A percentile compares a stretch with the other conserved stretches of the same genome.
phyloP scores from a whole-genome alignment of 148 eudicot species.

The Chenopodium album region DNA sequence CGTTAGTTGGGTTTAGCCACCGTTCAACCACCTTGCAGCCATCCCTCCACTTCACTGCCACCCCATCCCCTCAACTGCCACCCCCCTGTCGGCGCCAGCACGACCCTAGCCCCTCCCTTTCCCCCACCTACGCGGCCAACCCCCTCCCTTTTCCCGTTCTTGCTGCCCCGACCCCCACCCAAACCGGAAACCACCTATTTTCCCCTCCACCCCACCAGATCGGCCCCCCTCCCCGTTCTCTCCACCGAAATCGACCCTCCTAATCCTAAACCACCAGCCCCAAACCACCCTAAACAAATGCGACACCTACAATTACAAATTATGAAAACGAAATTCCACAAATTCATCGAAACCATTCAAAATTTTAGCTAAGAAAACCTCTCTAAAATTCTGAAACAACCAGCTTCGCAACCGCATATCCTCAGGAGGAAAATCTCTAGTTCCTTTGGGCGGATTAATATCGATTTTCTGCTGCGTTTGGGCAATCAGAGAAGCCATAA shows the following conservation, averaged over 20 bases:
- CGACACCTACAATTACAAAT: slow-evolving; percentile 33
- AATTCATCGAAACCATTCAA: not conserved
- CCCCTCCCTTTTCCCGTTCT: no score
- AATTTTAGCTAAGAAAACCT: slow-evolving; percentile 34
- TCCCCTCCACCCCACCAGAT: no score
- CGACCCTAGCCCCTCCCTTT: no score
- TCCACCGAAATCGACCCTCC: slow-evolving; percentile 49
- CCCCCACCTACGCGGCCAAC: no score
- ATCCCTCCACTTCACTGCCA: no score
- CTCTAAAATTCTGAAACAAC: slow-evolving; percentile 71
- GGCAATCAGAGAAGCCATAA: slow-evolving; percentile 23
- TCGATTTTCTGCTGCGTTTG: slow-evolving; percentile 55
- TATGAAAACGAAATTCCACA: not conserved
- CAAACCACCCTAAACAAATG: slow-evolving; percentile 25
- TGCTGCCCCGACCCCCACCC: no score
- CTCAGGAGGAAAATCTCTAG: slow-evolving; percentile 93
- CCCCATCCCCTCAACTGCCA: no score
- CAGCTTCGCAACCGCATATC: slow-evolving; percentile 90
- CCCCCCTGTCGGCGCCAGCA: no score
- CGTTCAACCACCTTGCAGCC: no score
- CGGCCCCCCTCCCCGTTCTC: no score
- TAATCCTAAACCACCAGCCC: slow-evolving; percentile 18
- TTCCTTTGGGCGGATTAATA: slow-evolving; percentile 93
- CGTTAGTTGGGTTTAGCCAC: no score
- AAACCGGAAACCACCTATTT: no score